Percentiles rank a stretch among this genome's conserved stretches.
phyloP scores from a whole-genome alignment of 2,329 filamentous ascomycete genomes.

The Sporothrix phasma region DNA sequence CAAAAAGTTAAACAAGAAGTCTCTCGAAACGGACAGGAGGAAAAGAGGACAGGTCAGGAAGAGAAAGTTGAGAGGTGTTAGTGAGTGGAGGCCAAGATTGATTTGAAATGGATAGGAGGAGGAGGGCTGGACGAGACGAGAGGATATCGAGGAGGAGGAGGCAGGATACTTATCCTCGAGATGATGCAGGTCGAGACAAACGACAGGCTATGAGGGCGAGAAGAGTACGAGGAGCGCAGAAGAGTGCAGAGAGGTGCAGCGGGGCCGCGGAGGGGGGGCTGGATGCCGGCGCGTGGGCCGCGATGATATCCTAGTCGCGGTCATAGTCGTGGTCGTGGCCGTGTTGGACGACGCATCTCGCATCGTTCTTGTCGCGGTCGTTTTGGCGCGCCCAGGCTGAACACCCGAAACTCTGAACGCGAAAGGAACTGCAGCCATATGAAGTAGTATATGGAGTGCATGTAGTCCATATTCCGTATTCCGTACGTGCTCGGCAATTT shows the following conservation, averaged over 20 bases:
- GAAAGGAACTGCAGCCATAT: not conserved
- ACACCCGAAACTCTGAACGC: constrained; percentile 11
- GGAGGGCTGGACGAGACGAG: constrained; percentile 10
- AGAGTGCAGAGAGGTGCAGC: not conserved
- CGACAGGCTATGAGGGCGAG: constrained; percentile 16
- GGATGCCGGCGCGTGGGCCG: not conserved
- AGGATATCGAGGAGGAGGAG: constrained; percentile 7
- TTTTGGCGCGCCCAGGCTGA: not conserved
- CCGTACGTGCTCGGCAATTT: constrained; percentile 10
- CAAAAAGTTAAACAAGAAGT: too few relatives aligned
- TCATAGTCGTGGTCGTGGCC: constrained; percentile 12
- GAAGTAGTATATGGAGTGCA: not conserved
- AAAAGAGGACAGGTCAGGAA: not conserved
- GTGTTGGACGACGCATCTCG: constrained; percentile 10
- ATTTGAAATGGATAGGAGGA: not conserved
- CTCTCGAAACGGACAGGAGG: too few relatives aligned
- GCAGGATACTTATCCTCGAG: constrained; percentile 19
- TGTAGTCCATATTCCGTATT: not conserved
- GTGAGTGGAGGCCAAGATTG: not conserved
- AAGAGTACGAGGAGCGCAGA: not conserved
- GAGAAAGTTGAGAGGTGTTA: not conserved
- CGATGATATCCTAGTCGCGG: constrained; percentile 10
- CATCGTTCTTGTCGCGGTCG: not conserved
- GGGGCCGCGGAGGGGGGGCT: not conserved
- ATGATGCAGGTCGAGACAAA: constrained; percentile 9